Evolutionary conservation across 148 eudicot genomes (phyloP).

Genomic region (Diospyros lotus): DNA sequence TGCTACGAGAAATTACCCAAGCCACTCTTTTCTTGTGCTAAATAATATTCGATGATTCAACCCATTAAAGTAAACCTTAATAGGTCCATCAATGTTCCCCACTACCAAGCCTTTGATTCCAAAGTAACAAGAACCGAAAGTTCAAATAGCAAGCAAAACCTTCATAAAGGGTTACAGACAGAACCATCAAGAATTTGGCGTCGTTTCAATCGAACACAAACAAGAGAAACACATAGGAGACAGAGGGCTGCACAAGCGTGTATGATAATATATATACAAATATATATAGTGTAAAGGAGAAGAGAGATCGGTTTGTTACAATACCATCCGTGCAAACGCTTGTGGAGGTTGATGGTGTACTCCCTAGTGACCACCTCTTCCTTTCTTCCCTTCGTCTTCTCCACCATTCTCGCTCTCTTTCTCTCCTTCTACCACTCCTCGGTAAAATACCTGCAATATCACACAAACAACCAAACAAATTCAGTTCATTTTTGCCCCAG

Average conservation of each 20-base stretch:
- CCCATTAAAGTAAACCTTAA: background rate
- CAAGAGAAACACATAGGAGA: too few species aligned
- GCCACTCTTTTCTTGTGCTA: background rate
- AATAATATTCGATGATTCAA: background rate
- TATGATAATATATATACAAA: too few species aligned
- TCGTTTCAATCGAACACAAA: too few species aligned
- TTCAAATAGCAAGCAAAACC: too few species aligned
- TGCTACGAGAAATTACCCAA: background rate
- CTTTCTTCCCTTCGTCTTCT: conserved; percentile 46
- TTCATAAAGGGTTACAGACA: too few species aligned
- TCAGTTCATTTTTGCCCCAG: background rate
- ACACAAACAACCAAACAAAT: background rate
- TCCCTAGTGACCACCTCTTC: conserved; percentile 69
- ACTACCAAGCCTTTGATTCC: background rate
- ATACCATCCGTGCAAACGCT: conserved; percentile 64
- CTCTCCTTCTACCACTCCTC: background rate
- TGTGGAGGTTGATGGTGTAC: conserved; percentile 72
- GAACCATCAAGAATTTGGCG: too few species aligned
- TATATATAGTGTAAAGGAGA: background rate
- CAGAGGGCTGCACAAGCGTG: too few species aligned
- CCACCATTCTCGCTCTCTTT: conserved; percentile 39
- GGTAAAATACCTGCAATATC: background rate
- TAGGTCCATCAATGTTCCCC: too few species aligned
- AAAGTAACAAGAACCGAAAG: background rate
- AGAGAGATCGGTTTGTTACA: background rate